phyloP scores from a whole-genome alignment of 768 basidiomycete species.

The Tulasnella sp. region DNA sequence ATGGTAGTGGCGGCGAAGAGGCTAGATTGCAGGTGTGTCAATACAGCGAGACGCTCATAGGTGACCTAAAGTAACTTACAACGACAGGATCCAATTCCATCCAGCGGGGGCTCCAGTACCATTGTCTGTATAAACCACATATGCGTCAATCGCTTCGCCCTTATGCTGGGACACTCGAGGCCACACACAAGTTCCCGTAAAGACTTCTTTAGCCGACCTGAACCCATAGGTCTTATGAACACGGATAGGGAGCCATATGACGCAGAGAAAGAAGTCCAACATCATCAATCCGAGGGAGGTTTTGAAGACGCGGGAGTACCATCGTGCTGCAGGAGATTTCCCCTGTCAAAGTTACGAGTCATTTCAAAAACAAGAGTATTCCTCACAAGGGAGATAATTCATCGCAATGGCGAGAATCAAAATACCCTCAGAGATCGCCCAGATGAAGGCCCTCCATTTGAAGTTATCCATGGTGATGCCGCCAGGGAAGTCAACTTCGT shows the following conservation, averaged over 20 bases:
- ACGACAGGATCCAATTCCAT: slow-evolving; percentile 92
- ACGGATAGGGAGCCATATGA: slow-evolving; percentile 92
- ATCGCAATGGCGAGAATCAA: slow-evolving; percentile 72
- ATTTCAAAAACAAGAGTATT: slow-evolving; percentile 34
- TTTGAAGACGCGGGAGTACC: slow-evolving; percentile 76
- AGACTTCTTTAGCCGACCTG: slow-evolving; percentile 79
- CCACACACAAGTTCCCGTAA: slow-evolving; percentile 72
- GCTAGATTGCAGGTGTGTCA: slow-evolving; percentile 47
- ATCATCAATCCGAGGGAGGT: slow-evolving; percentile 73
- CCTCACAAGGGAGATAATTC: slow-evolving; percentile 79
- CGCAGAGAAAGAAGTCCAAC: slow-evolving; percentile 83
- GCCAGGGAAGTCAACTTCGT: slow-evolving; percentile 81
- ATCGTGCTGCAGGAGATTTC: slow-evolving; percentile 38
- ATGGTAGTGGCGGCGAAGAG: slow-evolving; percentile 85
- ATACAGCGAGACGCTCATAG: neutral
- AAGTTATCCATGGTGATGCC: slow-evolving; percentile 69
- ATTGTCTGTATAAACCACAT: slow-evolving; percentile 61
- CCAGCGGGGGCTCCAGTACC: slow-evolving; percentile 83
- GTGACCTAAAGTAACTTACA: slow-evolving; percentile 52
- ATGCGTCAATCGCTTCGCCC: neutral
- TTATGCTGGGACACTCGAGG: neutral
- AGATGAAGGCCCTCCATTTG: slow-evolving; percentile 85
- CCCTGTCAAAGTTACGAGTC: neutral
- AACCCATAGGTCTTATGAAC: slow-evolving; percentile 90
- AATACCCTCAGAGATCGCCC: slow-evolving; percentile 77